Percentiles rank a stretch among this genome's conserved stretches.
Conservation (phyloP, 2,329 filamentous ascomycete genomes). For the Botryosphaeria agaves region DNA sequence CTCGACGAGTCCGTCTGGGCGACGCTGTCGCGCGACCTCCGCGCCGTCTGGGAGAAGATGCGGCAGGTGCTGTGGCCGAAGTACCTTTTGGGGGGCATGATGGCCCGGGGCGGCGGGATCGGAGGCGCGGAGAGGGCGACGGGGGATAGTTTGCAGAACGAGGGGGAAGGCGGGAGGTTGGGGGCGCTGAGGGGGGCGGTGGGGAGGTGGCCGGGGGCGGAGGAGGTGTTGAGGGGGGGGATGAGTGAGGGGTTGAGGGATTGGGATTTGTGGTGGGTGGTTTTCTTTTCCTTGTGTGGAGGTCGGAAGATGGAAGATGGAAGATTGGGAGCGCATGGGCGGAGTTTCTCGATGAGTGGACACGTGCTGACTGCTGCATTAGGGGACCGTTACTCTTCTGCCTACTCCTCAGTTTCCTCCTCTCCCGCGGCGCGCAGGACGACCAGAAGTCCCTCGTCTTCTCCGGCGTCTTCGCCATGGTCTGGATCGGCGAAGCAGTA, state of each 20-base stretch:
- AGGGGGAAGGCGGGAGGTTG: constrained; percentile 26
- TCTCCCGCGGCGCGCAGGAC: constrained; percentile 63
- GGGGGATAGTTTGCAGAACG: constrained; percentile 16
- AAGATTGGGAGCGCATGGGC: too few relatives aligned
- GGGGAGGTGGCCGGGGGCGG: constrained; percentile 50
- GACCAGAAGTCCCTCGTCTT: constrained; percentile 83
- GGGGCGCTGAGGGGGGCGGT: constrained; percentile 35
- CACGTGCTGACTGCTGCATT: constrained; percentile 7
- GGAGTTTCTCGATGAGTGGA: too few relatives aligned
- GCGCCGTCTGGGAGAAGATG: constrained; percentile 96
- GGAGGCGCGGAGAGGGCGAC: constrained; percentile 33
- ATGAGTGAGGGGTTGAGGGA: constrained; percentile 87
- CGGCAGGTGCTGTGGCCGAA: constrained; percentile 91
- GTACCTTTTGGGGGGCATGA: constrained; percentile 62
- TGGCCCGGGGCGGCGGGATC: constrained; percentile 39
- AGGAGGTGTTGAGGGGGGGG: constrained; percentile 44
- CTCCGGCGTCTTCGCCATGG: constrained; percentile 87
- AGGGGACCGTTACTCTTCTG: constrained; percentile 92
- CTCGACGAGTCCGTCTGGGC: constrained; percentile 97
- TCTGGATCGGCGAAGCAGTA: constrained; percentile 92
- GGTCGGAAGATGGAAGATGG: too few relatives aligned
- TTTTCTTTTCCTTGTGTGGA: constrained; percentile 4
- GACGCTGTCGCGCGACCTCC: constrained; percentile 78
- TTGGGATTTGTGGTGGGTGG: constrained; percentile 75
- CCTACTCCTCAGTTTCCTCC: constrained; percentile 66